phyloP scores from a whole-genome alignment of 1,139 yeast species.

The Kodamaea sp. region DNA sequence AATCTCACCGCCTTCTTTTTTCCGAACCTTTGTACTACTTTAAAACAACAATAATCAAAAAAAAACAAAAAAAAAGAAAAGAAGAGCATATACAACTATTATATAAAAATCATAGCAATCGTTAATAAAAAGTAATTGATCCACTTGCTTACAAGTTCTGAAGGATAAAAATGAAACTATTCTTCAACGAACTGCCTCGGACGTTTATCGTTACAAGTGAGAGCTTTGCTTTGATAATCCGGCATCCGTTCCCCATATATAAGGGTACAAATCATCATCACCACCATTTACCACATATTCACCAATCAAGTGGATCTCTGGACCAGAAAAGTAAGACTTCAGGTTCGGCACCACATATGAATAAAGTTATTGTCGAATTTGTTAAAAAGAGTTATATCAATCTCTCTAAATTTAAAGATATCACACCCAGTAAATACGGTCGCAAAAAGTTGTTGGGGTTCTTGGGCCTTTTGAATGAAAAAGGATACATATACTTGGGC shows the following conservation, averaged over 20 bases:
- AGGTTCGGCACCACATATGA: constrained; percentile 9
- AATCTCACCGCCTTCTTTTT: no score
- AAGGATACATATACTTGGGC: constrained; percentile 53
- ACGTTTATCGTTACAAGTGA: constrained; percentile 51
- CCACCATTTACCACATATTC: constrained; percentile 20
- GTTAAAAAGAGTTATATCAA: constrained; percentile 34
- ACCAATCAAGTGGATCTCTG: constrained; percentile 15
- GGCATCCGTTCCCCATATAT: constrained; percentile 42
- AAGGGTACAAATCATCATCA: constrained; percentile 28
- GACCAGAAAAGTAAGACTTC: constrained; percentile 2
- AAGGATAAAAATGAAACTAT: constrained; percentile 39
- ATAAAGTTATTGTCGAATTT: constrained; percentile 52
- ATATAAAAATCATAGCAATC: no score
- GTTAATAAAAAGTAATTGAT: not conserved
- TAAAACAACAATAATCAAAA: no score
- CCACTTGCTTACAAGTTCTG: not conserved
- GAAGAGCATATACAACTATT: no score
- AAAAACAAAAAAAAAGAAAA: no score
- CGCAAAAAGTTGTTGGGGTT: constrained; percentile 48
- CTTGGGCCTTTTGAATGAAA: constrained; percentile 55
- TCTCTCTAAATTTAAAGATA: constrained; percentile 37
- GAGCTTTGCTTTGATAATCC: constrained; percentile 47
- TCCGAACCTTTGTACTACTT: no score
- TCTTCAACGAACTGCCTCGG: constrained; percentile 50
- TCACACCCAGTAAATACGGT: constrained; percentile 29